Evolutionary conservation across 164 flowering plant genomes (phyloP).

Genomic region (Kalanchoe fedtschenkoi): DNA sequence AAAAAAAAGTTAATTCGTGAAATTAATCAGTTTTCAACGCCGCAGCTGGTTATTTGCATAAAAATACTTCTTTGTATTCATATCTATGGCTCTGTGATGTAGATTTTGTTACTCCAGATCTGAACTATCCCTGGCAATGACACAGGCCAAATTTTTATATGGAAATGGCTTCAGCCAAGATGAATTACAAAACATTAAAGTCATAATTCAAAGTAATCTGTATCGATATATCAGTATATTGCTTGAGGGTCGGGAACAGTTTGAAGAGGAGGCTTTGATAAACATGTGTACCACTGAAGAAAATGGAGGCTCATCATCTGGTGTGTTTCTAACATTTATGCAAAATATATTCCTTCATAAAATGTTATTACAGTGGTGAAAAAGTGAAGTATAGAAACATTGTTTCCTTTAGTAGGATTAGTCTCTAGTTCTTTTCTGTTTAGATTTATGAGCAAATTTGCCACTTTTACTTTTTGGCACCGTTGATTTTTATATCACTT

Average conservation of each 20-base stretch:
- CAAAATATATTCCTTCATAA: neutral
- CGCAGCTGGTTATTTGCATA: too few species aligned
- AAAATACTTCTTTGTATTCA: neutral
- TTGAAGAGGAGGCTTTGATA: conserved; percentile 52
- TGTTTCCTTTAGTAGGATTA: too few species aligned
- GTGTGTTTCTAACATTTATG: conserved; percentile 11
- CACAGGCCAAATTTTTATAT: conserved; percentile 84
- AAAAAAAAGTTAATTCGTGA: too few species aligned
- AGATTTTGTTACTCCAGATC: neutral
- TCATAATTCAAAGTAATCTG: conserved; percentile 93
- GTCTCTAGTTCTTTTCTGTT: too few species aligned
- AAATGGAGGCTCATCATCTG: conserved; percentile 19
- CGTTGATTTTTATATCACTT: too few species aligned
- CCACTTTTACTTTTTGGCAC: too few species aligned
- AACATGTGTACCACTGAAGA: conserved; percentile 7
- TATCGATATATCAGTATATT: conserved; percentile 85
- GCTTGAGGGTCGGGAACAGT: conserved; percentile 86
- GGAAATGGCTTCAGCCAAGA: conserved; percentile 65
- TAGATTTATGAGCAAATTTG: too few species aligned
- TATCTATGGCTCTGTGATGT: neutral
- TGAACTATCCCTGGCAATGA: conserved; percentile 6
- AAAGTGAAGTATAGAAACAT: too few species aligned
- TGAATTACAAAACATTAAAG: conserved; percentile 70
- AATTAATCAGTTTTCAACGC: too few species aligned
- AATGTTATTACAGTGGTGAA: neutral